phyloP scores from a whole-genome alignment of 108 stramenopile species.

The Nitzschia sp. region DNA sequence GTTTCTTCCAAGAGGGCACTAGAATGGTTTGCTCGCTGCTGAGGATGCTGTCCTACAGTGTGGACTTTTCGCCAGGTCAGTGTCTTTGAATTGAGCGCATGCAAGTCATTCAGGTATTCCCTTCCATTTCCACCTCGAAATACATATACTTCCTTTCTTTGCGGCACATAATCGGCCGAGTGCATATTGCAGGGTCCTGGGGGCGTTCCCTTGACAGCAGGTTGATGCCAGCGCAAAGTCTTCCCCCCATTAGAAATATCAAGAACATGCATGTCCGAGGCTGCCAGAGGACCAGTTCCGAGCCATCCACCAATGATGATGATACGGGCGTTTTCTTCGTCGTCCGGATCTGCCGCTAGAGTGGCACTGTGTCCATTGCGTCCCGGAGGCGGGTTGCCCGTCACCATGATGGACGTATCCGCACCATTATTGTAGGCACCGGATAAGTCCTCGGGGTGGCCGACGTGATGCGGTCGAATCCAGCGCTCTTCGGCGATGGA shows the following conservation, averaged over 20 bases:
- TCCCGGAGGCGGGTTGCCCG: conserved; percentile 79
- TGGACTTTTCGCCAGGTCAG: conserved; percentile 78
- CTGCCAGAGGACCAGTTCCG: conserved; percentile 85
- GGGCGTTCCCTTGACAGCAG: conserved; percentile 58
- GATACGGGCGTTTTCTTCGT: conserved; percentile 66
- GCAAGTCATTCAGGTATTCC: conserved; percentile 88
- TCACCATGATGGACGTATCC: conserved; percentile 30
- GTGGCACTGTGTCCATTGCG: conserved; percentile 96
- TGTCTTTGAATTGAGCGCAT: conserved; percentile 80
- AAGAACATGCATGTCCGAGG: conserved; percentile 84
- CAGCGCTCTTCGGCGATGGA: conserved; percentile 67
- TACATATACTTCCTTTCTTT: conserved; percentile 74
- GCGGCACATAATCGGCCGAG: conserved; percentile 83
- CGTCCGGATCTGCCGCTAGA: conserved; percentile 58
- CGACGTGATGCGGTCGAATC: conserved; percentile 49
- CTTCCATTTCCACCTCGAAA: conserved; percentile 74
- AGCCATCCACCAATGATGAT: conserved; percentile 96
- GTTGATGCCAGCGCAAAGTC: conserved; percentile 63
- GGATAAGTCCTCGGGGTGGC: not conserved
- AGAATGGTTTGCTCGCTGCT: conserved; percentile 91
- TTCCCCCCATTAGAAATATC: conserved; percentile 60
- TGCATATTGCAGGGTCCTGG: conserved; percentile 98
- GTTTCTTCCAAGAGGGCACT: conserved; percentile 76
- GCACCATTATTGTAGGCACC: not conserved
- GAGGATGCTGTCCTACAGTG: conserved; percentile 74